These are phyloP conservation scores for Lactifluus volemus DNA, from an alignment of 768 basidiomycete species.

Conservation along the genomic window DNA sequence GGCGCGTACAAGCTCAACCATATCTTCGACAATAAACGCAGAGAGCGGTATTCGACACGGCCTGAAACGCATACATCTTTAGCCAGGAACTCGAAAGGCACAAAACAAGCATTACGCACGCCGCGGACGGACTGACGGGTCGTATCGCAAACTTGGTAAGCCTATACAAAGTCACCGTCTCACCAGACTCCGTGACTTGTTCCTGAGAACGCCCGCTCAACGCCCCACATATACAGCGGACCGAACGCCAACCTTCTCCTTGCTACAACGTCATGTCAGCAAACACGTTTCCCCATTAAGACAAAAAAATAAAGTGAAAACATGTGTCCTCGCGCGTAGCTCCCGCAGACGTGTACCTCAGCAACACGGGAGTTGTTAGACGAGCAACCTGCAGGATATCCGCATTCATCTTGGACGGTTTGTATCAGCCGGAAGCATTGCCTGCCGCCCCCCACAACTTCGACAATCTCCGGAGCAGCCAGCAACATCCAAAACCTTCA, in stretches of 20 bases:
- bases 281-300: constrained; percentile 1
- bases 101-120: constrained; percentile 38
- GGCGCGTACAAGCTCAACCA: constrained; percentile 85
- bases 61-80: constrained; percentile 24
- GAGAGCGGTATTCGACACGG: constrained; percentile 51
- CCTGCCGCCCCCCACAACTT: constrained; percentile 28
- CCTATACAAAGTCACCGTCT: constrained; percentile 44
- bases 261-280: constrained; percentile 31
- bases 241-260: constrained; percentile 53
- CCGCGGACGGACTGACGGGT: constrained; percentile 48
- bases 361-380: constrained; percentile 82
- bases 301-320: constrained; percentile 16
- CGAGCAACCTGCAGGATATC: constrained; percentile 34
- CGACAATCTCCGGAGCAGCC: constrained; percentile 19
- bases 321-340: constrained; percentile 89
- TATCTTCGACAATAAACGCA: constrained; percentile 85
- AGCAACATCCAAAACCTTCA: constrained; percentile 41
- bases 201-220: constrained; percentile 64
- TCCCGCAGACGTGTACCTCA: constrained; percentile 60
- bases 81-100: background rate
- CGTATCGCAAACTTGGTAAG: constrained; percentile 81
- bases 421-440: constrained; percentile 79
- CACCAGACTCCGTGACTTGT: constrained; percentile 28
- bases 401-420: constrained; percentile 70
- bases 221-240: constrained; percentile 79